These are phyloP conservation scores for Escovopsis weberi DNA, from an alignment of 2,329 filamentous ascomycete genomes.

Conservation along the genomic window DNA sequence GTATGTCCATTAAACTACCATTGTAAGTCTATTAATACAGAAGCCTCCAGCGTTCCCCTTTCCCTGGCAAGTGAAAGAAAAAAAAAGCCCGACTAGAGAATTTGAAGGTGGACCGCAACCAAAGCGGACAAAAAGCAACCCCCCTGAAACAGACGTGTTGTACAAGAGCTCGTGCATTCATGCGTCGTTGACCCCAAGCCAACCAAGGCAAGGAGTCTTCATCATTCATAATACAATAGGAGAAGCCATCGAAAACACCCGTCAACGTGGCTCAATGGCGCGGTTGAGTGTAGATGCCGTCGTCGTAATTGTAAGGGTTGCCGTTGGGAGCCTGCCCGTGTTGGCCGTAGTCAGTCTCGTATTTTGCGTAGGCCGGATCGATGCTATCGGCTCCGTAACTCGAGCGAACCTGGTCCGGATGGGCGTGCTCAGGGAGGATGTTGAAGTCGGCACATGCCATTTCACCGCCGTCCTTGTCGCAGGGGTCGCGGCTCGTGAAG, in stretches of 20 bases:
- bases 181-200: too few relatives aligned
- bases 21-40: too few relatives aligned
- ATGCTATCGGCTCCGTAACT: slow-evolving; percentile 4
- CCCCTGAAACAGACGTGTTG: too few relatives aligned
- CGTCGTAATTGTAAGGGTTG: slow-evolving; percentile 17
- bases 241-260: background rate
- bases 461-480: slow-evolving; percentile 14
- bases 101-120: too few relatives aligned
- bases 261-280: slow-evolving; percentile 3
- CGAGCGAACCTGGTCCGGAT: slow-evolving; percentile 23
- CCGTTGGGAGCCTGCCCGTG: slow-evolving; percentile 1
- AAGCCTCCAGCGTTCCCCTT: too few relatives aligned
- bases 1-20: too few relatives aligned
- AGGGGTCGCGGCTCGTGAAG: slow-evolving; percentile 21
- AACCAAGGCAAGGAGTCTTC: too few relatives aligned
- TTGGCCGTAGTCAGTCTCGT: slow-evolving; percentile 15
- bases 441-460: slow-evolving; percentile 12
- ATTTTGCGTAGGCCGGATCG: slow-evolving; percentile 13
- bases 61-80: too few relatives aligned
- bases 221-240: too few relatives aligned
- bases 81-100: too few relatives aligned
- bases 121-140: too few relatives aligned
- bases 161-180: too few relatives aligned
- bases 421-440: slow-evolving; percentile 25
- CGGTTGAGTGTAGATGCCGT: slow-evolving; percentile 21